Conservation (phyloP, 306 rosid species). For the Argentina anserina region DNA sequence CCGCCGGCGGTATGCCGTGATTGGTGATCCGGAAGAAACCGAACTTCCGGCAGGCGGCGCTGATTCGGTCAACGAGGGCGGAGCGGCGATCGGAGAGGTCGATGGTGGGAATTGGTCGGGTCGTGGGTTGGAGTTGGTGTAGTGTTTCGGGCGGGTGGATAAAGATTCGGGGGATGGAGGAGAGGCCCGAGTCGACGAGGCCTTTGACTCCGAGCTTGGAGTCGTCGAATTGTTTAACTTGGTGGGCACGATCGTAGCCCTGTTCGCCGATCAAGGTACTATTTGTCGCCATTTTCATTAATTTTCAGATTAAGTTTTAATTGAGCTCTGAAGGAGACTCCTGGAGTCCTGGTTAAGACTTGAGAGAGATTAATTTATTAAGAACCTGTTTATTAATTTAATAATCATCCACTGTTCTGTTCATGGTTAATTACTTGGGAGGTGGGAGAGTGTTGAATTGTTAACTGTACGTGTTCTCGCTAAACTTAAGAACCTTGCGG, state of each 20-base stretch:
- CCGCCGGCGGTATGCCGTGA: slow-evolving; percentile 31
- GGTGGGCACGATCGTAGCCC: slow-evolving; percentile 23
- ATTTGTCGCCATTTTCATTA: not conserved
- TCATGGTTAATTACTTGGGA: too few species aligned
- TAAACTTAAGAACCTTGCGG: too few species aligned
- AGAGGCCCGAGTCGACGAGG: slow-evolving; percentile 34
- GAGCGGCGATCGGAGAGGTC: slow-evolving; percentile 32
- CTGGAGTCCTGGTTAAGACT: too few species aligned
- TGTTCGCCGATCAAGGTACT: not conserved
- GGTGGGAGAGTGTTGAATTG: too few species aligned
- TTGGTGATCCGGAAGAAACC: slow-evolving; percentile 51
- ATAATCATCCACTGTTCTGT: too few species aligned
- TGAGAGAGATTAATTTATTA: too few species aligned
- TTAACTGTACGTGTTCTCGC: too few species aligned
- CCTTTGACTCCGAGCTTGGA: slow-evolving; percentile 40
- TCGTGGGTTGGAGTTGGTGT: slow-evolving; percentile 4
- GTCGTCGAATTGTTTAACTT: slow-evolving; percentile 34
- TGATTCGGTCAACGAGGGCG: slow-evolving; percentile 22
- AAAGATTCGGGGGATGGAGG: slow-evolving; percentile 32
- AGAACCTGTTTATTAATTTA: too few species aligned
- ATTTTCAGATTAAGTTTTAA: too few species aligned
- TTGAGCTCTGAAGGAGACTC: too few species aligned
- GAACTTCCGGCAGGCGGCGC: slow-evolving; percentile 24
- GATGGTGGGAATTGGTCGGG: slow-evolving; percentile 25
- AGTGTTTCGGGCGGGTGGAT: slow-evolving; percentile 32